Evolutionary conservation across 352 stramenopile species (phyloP).

Genomic region (Phytophthora pluvialis): DNA sequence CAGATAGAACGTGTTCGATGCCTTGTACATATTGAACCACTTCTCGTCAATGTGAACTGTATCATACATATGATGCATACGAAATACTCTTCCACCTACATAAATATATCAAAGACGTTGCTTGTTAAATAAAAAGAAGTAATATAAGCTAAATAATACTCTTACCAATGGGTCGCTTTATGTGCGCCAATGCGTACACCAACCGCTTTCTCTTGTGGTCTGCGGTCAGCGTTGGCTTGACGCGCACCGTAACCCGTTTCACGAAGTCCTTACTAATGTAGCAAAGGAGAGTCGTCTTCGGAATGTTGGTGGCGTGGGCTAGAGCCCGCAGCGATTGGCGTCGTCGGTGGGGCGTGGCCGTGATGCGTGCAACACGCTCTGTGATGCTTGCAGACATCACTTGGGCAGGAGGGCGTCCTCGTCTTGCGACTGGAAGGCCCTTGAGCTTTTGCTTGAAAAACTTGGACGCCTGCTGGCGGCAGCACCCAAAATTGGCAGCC

Average conservation of each 20-base stretch:
- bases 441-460: slow-evolving; percentile 9
- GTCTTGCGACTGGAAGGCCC: neutral
- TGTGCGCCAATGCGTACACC: neutral
- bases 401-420: neutral
- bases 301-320: too few species aligned
- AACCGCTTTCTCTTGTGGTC: slow-evolving; percentile 1
- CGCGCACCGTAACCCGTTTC: neutral
- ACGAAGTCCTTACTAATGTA: slow-evolving; percentile 3
- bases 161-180: slow-evolving; percentile 1
- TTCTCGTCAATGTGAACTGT: slow-evolving; percentile 6
- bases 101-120: slow-evolving; percentile 1
- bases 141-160: neutral
- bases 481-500: slow-evolving; percentile 1
- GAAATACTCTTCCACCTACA: slow-evolving; percentile 5
- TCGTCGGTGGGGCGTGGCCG: neutral
- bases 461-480: neutral
- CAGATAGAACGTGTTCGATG: slow-evolving; percentile 8
- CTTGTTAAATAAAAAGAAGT: too few species aligned
- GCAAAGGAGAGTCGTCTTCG: slow-evolving; percentile 5
- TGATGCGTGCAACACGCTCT: too few species aligned
- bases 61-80: slow-evolving; percentile 9
- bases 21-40: slow-evolving; percentile 4
- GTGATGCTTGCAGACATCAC: too few species aligned
- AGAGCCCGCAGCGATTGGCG: too few species aligned
- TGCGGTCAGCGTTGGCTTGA: neutral